A percentile compares a stretch with the other conserved stretches of the same genome.
Conservation (phyloP, 345 rosid species). For the Turnera subulata region DNA sequence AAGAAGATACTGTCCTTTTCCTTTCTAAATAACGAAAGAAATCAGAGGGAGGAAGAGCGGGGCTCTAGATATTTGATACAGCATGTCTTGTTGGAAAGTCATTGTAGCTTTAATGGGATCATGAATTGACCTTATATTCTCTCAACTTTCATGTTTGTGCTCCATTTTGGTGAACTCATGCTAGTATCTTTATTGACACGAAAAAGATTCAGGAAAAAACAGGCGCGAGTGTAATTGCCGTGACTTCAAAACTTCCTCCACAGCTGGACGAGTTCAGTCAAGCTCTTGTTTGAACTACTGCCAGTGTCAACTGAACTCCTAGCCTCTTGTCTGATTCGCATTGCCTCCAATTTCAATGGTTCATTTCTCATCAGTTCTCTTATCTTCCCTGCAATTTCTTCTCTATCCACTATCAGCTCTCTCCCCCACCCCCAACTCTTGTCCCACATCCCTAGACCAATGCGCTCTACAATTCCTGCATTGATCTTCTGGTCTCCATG, state of each 20-base stretch:
- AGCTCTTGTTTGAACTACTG: constrained; percentile 4
- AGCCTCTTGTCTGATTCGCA: constrained; percentile 11
- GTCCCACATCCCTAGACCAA: constrained; percentile 21
- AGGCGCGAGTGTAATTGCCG: too few species aligned
- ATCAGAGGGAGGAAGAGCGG: neutral
- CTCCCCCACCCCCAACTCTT: constrained; percentile 26
- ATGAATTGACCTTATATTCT: neutral
- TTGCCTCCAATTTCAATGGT: constrained; percentile 11
- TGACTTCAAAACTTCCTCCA: constrained; percentile 8
- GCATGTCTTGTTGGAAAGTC: too few species aligned
- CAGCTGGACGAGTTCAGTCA: constrained; percentile 6
- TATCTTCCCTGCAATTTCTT: constrained; percentile 13
- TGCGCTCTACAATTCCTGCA: constrained; percentile 22
- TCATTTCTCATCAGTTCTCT: constrained; percentile 14
- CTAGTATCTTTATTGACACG: too few species aligned
- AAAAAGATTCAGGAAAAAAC: too few species aligned
- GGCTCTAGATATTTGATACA: too few species aligned
- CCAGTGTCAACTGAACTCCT: constrained; percentile 4
- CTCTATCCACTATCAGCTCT: constrained; percentile 8
- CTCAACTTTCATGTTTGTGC: neutral
- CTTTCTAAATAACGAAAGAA: neutral
- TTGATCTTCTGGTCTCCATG: constrained; percentile 29
- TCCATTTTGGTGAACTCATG: neutral
- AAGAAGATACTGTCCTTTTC: too few species aligned
- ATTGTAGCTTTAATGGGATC: neutral